Base-by-base conservation (phyloP, 208 protist species). In the Crithidia sp. region DNA sequence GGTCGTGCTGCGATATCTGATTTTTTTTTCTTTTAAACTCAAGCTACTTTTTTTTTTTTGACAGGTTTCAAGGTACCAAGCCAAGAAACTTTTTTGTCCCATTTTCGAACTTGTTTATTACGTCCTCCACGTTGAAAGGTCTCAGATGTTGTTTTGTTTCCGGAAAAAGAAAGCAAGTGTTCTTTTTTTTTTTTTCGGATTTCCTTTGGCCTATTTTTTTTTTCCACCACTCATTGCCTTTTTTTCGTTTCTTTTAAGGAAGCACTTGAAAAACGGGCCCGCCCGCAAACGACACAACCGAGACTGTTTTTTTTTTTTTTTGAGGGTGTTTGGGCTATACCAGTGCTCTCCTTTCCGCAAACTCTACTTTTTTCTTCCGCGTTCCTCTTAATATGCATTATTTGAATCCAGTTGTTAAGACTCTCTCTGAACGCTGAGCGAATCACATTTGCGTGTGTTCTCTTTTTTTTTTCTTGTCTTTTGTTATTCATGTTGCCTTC, bases 161-260 rank as follows among this genome's bases (percentile, higher is more conserved):
- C 8, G 0, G 50, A 55, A 7, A 55, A 55, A 1, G 28, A 28
- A 28, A 28, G 28, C 28, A 28, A 28, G 28, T 28, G 28, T 28
- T 28, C 28, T 28, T 28, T 28, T 55, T 55, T 55, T 10, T n/a
- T 54, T 65, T 56, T 66, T 54, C 43, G n/a, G 40, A 57, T 59
- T 50, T 67, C 10, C 28, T 52, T 59, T 68, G 8, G 60, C 45
- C 19, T 79, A 50, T 60, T 88, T 56, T 53, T 85, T 85, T 14
- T 61, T 61, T 41, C 28, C 47, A 16, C 60, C 61, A n/a, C 58
- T 79, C 40, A 77, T 85, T 45, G n/a, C 86, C 68, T 63, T 71
- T n/a, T 65, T 87, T 8, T 76, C 82, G 37, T 36, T 62, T 54
- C 37, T 62, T 3, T 47, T 17, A 5, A 61, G 28, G 13, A 55